Evolutionary conservation across 192 early-diverging fungal genomes (phyloP), one percentile per base, ranked within the genome.

Genomic region (Coemansia sp.): DNA sequence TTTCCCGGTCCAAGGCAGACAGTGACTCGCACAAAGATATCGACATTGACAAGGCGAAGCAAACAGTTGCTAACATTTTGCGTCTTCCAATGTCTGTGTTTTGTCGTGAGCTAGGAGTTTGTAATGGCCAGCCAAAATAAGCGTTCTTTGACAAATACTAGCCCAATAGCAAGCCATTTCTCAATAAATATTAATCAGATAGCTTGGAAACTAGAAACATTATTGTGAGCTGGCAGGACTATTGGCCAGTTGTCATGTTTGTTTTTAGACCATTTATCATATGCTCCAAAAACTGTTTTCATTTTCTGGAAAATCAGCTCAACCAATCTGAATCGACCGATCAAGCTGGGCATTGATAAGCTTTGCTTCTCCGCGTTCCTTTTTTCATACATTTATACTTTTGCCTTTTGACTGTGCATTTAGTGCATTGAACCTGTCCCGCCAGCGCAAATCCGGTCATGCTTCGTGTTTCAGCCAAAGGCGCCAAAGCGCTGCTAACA

Each of bases 21-120:
- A 38, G 22, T n/a, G 37, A 19, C 52, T 17, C 45, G 14, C 14
- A 48, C 0, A 16, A 52, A 9, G 17, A n/a, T 11, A 59, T 75
- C 1, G 62, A 74, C 26, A 8, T 75, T 16, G 72, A 41, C 11
- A 27, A 52, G 51, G 77, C 74, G 17, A 74, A 69, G 66, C 64
- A 53, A 55, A 61, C 59, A 6, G 62, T 80, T 25, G 71, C 77
- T 0, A 53, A 62, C 4, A 74, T 65, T 4, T 57, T 80, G 41
- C 65, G 77, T 0, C 62, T 80, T 3, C 72, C 67, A 2, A 55
- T 68, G 7, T 65, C 72, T 0, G 38, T 74, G 11, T 74, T 72
- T 21, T 37, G 62, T 62, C 21, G 21, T 23, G n/a, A 35, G 31
- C 31, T 35, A 35, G 27, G 27, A 29, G 27, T 29, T 29, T 29